phyloP scores from a whole-genome alignment of 805 yeast genomes.

The Ogataea dorogensis region DNA sequence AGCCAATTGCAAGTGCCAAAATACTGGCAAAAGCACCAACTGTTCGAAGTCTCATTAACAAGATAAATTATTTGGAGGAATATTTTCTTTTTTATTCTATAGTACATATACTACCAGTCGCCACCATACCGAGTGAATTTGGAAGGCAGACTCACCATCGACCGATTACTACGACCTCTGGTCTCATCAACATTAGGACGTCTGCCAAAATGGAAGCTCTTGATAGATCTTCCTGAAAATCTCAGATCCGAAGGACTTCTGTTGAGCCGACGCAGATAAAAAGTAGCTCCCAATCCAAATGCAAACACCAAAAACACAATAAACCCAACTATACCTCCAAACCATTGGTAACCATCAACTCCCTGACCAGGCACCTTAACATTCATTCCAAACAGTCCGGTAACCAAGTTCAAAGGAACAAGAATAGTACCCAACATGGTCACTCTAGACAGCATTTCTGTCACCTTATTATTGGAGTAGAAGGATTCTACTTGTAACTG shows the following conservation, averaged over 20 bases:
- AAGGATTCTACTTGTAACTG: slow-evolving; percentile 92
- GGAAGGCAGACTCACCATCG: slow-evolving; percentile 33
- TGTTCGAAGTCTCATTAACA: slow-evolving; percentile 3
- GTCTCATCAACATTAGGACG: slow-evolving; percentile 14
- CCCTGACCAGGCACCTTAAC: slow-evolving; percentile 78
- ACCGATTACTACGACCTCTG: slow-evolving; percentile 25
- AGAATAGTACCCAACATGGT: slow-evolving; percentile 87
- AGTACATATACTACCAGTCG: slow-evolving; percentile 23
- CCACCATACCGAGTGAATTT: slow-evolving; percentile 34
- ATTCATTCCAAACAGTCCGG: slow-evolving; percentile 96
- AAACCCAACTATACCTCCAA: slow-evolving; percentile 35
- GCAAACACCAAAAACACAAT: slow-evolving; percentile 27
- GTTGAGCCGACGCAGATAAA: slow-evolving; percentile 25
- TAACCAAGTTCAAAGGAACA: slow-evolving; percentile 84
- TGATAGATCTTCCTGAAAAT: slow-evolving; percentile 24
- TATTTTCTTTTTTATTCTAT: slow-evolving; percentile 6
- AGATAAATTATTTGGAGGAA: background rate
- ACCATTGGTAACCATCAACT: slow-evolving; percentile 51
- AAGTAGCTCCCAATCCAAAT: slow-evolving; percentile 24
- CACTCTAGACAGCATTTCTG: slow-evolving; percentile 84
- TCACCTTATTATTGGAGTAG: slow-evolving; percentile 78
- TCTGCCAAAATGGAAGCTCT: slow-evolving; percentile 32
- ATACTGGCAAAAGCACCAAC: slow-evolving; percentile 1
- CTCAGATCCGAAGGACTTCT: slow-evolving; percentile 13
- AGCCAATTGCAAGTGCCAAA: slow-evolving; percentile 1